phyloP scores from a whole-genome alignment of 73 alveolate genomes.

The Symbiodinium natans region DNA sequence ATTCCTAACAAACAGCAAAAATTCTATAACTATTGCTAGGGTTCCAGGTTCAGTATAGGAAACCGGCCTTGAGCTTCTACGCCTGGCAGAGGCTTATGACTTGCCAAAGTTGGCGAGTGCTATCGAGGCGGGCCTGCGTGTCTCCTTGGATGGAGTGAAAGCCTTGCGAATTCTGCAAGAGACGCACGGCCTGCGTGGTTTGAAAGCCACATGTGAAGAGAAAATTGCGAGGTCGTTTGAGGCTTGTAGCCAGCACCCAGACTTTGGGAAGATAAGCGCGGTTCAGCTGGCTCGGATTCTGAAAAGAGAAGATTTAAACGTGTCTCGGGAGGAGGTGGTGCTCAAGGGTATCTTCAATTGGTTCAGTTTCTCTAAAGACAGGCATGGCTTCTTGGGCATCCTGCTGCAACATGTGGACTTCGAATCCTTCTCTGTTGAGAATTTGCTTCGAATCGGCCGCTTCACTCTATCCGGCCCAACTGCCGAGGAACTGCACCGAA shows the following conservation, averaged over 20 bases:
- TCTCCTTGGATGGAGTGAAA: background rate
- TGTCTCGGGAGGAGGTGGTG: conserved; percentile 10
- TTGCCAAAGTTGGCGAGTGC: background rate
- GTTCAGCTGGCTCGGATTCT: conserved; percentile 16
- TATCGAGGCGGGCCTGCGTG: background rate
- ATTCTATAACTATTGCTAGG: too few species aligned
- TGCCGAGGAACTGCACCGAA: background rate
- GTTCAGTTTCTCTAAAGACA: background rate
- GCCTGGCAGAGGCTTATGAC: background rate
- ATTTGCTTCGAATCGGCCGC: background rate
- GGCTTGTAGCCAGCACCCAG: background rate
- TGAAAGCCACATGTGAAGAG: background rate
- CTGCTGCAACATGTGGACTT: conserved; percentile 26
- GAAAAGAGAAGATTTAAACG: background rate
- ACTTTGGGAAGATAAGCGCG: conserved; percentile 3
- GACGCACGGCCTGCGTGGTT: background rate
- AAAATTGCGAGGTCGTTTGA: background rate
- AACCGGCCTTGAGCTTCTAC: background rate
- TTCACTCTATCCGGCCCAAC: background rate
- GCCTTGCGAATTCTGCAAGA: background rate
- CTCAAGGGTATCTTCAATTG: background rate
- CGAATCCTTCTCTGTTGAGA: background rate
- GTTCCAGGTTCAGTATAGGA: too few species aligned
- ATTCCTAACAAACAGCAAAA: too few species aligned
- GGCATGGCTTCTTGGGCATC: background rate